Conservation (phyloP, 2,329 filamentous ascomycete genomes). For the Sporothrix protearum region DNA sequence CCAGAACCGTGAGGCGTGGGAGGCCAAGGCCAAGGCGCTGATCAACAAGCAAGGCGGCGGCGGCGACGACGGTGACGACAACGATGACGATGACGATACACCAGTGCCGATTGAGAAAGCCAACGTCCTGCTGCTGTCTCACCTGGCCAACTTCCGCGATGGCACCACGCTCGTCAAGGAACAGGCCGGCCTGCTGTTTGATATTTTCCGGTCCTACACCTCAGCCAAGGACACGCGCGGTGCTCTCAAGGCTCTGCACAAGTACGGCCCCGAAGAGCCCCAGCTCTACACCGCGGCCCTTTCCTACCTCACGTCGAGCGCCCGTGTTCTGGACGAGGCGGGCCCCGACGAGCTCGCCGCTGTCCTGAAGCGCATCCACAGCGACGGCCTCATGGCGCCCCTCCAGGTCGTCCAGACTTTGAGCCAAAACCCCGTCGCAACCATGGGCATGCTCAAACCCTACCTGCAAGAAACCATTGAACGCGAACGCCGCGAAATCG, state of each 20-base stretch:
- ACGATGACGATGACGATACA: conserved; percentile 53
- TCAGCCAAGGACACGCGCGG: conserved; percentile 86
- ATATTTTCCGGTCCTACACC: conserved; percentile 96
- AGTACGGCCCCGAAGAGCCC: conserved; percentile 88
- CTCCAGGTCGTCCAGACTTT: conserved; percentile 95
- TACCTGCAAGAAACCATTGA: conserved; percentile 88
- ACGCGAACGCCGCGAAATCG: conserved; percentile 82
- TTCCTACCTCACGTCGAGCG: conserved; percentile 86
- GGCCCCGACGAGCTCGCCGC: conserved; percentile 74
- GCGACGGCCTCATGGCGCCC: conserved; percentile 89
- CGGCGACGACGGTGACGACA: conserved; percentile 41
- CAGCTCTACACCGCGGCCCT: conserved; percentile 89
- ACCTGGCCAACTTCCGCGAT: conserved; percentile 83
- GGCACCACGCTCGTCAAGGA: conserved; percentile 91
- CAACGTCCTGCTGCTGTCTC: conserved; percentile 87
- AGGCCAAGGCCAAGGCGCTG: conserved; percentile 81
- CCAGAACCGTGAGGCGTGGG: conserved; percentile 72
- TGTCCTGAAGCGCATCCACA: conserved; percentile 81
- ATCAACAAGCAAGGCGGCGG: conserved; percentile 57
- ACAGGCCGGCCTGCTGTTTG: conserved; percentile 83
- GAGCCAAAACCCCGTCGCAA: conserved; percentile 66
- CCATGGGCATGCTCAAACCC: conserved; percentile 94
- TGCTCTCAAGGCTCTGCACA: conserved; percentile 81
- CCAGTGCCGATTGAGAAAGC: conserved; percentile 87
- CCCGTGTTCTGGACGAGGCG: conserved; percentile 76